phyloP scores from a whole-genome alignment of 2,329 filamentous ascomycete species.

The Coniosporium uncinatum region DNA sequence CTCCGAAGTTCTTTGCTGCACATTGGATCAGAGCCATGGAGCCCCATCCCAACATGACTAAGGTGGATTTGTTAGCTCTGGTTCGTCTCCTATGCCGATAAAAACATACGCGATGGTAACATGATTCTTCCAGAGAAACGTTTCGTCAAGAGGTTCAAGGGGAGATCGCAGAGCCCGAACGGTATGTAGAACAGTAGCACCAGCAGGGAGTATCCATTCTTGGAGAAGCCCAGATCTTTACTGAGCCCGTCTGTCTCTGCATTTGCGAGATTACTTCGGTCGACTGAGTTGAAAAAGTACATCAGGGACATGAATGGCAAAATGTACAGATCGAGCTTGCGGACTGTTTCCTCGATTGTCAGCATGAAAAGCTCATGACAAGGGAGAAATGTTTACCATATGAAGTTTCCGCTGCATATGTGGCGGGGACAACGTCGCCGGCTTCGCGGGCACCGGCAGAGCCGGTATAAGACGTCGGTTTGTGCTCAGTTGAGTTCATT shows the following conservation, averaged over 20 bases:
- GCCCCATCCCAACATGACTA: slow-evolving; percentile 68
- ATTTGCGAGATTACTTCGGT: slow-evolving; percentile 24
- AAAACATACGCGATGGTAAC: background rate
- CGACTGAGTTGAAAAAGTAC: slow-evolving; percentile 46
- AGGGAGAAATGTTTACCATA: no score
- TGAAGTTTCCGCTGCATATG: no score
- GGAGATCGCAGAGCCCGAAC: slow-evolving; percentile 36
- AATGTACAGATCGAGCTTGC: slow-evolving; percentile 48
- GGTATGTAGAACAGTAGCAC: slow-evolving; percentile 71
- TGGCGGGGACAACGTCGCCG: no score
- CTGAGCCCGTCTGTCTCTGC: slow-evolving; percentile 38
- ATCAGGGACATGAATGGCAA: slow-evolving; percentile 54
- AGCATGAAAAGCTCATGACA: no score
- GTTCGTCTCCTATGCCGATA: no score
- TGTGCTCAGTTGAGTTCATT: no score
- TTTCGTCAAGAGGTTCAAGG: background rate
- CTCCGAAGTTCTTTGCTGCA: slow-evolving; percentile 52
- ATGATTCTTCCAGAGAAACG: background rate
- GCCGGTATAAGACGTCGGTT: no score
- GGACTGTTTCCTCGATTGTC: no score
- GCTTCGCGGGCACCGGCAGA: no score
- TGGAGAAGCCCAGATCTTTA: slow-evolving; percentile 50
- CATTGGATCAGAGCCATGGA: slow-evolving; percentile 55
- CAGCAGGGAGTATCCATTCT: slow-evolving; percentile 63
- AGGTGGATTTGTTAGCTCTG: no score